Evolutionary conservation across 345 rosid species (phyloP), one percentile per base, ranked within the genome.

Genomic region (Eucalyptus pauciflora): DNA sequence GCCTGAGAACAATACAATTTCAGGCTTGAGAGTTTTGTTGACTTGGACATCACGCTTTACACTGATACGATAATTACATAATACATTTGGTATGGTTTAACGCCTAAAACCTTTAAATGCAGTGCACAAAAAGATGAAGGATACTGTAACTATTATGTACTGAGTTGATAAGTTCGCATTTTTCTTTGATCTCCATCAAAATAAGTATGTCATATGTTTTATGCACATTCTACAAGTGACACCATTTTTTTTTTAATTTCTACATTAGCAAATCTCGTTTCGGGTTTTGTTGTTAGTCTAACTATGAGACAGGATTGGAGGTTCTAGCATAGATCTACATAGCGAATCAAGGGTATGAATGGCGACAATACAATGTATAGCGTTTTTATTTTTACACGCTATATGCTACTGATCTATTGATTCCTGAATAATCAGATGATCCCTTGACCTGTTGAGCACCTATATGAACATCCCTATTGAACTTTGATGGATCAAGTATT

Each of bases 81-180:
- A n/a, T n/a, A n/a, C n/a, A n/a, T 96, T 89, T 96, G 99, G 99
- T 96, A 96, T 79, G 60, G 56, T 87, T n/a, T 64, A 2, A 14
- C 2, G 20, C 41, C 76, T n/a, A 0, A 7, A n/a, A n/a, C 41
- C 76, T n/a, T 14, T 7, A n/a, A 33, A 7, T 8, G 7, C 1
- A 3, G 7, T 33, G 14, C 81, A 37, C 46, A 37, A 3, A 71
- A 10, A 33, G 2, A 71, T 37, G 25, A 71, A 10, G 8, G 10
- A 71, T 9, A 17, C 81, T 10, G 5, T 12, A 31, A 31, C 43
- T 31, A 4, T 69, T 33, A 4, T 69, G 1, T 20, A 17, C 13
- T 18, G 2, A 58, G 64, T 8, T n/a, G 2, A 31, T 8, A 67
- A 31, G 79, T 67, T 67, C 0, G 2, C 22, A 31, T 31, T 31